These are phyloP conservation scores for Paramecium biaurelia DNA, from an alignment of 73 alveolate species.

Conservation along the genomic window DNA sequence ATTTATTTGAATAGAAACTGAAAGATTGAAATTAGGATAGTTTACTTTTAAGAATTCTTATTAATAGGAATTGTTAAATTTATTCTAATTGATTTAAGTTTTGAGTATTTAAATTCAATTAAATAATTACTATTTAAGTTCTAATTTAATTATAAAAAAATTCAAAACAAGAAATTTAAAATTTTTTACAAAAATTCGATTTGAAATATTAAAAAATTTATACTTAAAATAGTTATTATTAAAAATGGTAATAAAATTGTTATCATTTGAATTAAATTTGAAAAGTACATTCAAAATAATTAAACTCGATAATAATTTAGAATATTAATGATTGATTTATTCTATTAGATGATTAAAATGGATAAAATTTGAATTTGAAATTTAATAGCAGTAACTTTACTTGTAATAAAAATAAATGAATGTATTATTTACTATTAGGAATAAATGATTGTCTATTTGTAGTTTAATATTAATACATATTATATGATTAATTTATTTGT, in stretches of 20 bases:
- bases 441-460: not conserved
- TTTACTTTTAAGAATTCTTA: no score
- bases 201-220: not conserved
- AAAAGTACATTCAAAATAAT: slow-evolving; percentile 16
- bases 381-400: not conserved
- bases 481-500: no score
- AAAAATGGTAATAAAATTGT: not conserved
- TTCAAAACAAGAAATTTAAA: not conserved
- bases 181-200: not conserved
- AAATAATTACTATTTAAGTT: not conserved
- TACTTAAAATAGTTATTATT: not conserved
- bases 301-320: not conserved
- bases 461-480: not conserved
- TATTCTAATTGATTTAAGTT: not conserved
- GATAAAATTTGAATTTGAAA: not conserved
- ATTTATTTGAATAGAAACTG: no score
- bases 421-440: not conserved
- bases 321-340: not conserved
- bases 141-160: not conserved
- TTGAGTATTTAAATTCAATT: not conserved
- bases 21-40: no score
- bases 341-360: not conserved
- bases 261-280: not conserved
- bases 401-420: not conserved
- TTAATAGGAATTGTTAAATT: no score